Conservation (phyloP, 169 alveolate species). For the Besnoitia besnoiti region DNA sequence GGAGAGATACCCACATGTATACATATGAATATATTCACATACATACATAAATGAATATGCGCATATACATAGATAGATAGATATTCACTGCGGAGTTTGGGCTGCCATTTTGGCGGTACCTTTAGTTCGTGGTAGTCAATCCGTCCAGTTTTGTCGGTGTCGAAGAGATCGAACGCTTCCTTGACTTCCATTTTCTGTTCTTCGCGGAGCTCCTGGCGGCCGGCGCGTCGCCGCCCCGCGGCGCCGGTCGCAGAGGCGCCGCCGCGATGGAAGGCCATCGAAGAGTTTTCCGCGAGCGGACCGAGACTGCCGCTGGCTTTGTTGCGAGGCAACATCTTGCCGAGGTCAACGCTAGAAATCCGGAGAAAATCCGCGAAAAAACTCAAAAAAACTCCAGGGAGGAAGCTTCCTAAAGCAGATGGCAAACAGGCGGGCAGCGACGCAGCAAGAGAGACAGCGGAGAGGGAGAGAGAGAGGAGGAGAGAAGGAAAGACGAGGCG, state of each 20-base stretch:
- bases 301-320: background rate
- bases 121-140: conserved; percentile 96
- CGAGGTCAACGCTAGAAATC: no score
- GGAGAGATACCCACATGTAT: background rate
- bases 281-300: background rate
- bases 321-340: background rate
- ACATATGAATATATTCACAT: background rate
- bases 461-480: background rate
- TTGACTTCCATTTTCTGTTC: conserved; percentile 96
- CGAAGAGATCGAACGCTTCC: conserved; percentile 98
- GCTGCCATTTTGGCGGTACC: conserved; percentile 76
- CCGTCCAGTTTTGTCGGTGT: conserved; percentile 96
- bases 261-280: background rate
- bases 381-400: background rate
- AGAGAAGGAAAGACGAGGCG: background rate
- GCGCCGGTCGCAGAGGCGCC: conserved; percentile 16
- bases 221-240: conserved; percentile 35
- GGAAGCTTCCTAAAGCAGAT: background rate
- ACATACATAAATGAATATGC: background rate
- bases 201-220: conserved; percentile 84
- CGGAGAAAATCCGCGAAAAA: background rate
- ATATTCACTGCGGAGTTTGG: background rate
- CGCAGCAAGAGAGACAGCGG: background rate
- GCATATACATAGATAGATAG: background rate
- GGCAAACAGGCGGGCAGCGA: background rate